phyloP scores from a whole-genome alignment of 768 basidiomycete species.

The Omphalotus guepiniiformis region DNA sequence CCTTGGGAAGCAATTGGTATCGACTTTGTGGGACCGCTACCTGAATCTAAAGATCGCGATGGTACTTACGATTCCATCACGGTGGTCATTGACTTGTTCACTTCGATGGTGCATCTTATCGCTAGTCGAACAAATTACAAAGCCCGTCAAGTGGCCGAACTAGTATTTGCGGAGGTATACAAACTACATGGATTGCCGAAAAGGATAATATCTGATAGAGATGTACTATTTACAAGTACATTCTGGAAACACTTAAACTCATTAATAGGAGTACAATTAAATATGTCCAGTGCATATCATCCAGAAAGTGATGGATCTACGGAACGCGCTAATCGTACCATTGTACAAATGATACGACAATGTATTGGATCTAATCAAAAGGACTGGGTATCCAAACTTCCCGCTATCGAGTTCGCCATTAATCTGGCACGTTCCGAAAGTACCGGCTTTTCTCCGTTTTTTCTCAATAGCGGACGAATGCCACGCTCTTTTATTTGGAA shows the following conservation, averaged over 20 bases:
- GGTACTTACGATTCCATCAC: conserved; percentile 20
- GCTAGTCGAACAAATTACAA: conserved; percentile 19
- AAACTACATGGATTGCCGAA: conserved; percentile 24
- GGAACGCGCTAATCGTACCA: conserved; percentile 17
- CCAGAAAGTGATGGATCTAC: conserved; percentile 6
- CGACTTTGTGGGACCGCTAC: conserved; percentile 23
- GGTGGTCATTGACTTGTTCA: conserved; percentile 18
- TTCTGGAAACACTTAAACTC: conserved; percentile 27
- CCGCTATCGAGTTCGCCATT: conserved; percentile 9
- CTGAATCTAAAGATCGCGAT: conserved; percentile 13
- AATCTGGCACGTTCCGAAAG: conserved; percentile 6
- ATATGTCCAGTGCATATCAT: conserved; percentile 13
- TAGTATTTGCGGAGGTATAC: conserved; percentile 25
- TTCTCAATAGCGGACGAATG: conserved; percentile 4
- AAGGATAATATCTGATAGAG: conserved; percentile 26
- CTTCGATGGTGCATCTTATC: conserved; percentile 19
- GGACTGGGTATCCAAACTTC: conserved; percentile 21
- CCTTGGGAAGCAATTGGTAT: conserved; percentile 25
- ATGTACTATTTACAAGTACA: conserved; percentile 24
- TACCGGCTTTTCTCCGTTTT: conserved; percentile 19
- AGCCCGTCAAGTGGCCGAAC: conserved; percentile 24
- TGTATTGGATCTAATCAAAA: conserved; percentile 18
- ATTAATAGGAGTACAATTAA: conserved; percentile 10
- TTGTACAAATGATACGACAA: conserved; percentile 19
- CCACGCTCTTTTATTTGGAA: conserved; percentile 19